Conservation (phyloP, 805 yeast species). For the Spathaspora girioi region DNA sequence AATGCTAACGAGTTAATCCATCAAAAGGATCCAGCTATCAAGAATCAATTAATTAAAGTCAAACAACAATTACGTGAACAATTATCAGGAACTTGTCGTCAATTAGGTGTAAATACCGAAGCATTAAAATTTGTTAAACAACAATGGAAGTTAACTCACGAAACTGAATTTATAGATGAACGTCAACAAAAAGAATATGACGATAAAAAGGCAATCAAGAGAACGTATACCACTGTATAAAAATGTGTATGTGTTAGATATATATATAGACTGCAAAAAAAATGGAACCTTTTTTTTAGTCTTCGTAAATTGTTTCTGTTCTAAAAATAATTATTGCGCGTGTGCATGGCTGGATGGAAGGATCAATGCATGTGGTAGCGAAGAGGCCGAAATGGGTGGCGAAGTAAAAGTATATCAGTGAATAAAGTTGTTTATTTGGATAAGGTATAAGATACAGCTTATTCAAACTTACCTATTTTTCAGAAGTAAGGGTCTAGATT, state of each 20-base stretch:
- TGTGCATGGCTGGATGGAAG: not conserved
- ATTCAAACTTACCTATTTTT: too few species aligned
- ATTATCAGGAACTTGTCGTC: conserved; percentile 48
- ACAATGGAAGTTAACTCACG: conserved; percentile 79
- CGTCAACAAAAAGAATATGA: conserved; percentile 51
- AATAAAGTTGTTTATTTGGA: too few species aligned
- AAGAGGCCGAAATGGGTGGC: too few species aligned
- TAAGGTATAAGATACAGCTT: too few species aligned
- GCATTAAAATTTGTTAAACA: conserved; percentile 71
- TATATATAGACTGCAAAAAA: not conserved
- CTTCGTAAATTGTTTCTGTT: not conserved
- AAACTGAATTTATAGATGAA: conserved; percentile 68
- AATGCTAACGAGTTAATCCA: conserved; percentile 77
- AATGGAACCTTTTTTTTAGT: not conserved
- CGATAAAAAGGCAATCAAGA: conserved; percentile 60
- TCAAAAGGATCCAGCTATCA: conserved; percentile 61
- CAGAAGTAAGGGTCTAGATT: too few species aligned
- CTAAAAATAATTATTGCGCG: not conserved
- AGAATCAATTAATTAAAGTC: conserved; percentile 61
- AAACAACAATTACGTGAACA: conserved; percentile 58
- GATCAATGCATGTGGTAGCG: not conserved
- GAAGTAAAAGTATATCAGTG: too few species aligned
- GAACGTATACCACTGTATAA: conserved; percentile 57
- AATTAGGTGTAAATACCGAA: conserved; percentile 79
- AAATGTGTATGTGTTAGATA: not conserved